A percentile compares a stretch with the other conserved stretches of the same genome.
These are phyloP conservation scores for Cylindrodendrum hubeiense DNA, from an alignment of 2,329 filamentous ascomycete species.

Conservation along the genomic window DNA sequence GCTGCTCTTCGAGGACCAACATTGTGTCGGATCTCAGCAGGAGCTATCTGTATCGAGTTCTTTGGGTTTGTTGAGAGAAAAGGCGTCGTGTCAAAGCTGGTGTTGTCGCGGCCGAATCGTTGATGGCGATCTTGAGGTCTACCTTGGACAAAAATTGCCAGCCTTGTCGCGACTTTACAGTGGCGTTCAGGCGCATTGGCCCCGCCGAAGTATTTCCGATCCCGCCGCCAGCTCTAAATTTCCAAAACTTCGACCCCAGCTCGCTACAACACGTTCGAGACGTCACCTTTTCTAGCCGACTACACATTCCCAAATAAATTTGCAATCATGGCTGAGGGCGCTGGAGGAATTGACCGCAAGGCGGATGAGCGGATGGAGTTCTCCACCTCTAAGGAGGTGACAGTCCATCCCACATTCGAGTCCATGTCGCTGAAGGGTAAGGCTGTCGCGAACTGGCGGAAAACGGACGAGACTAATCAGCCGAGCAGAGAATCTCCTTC, in stretches of 20 bases:
- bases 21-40: slow-evolving; percentile 56
- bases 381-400: slow-evolving; percentile 97
- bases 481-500: slow-evolving; percentile 84
- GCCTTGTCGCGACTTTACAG: slow-evolving; percentile 44
- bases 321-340: slow-evolving; percentile 85
- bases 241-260: slow-evolving; percentile 45
- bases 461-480: slow-evolving; percentile 27
- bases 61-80: neutral
- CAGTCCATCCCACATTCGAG: slow-evolving; percentile 92
- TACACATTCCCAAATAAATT: slow-evolving; percentile 14
- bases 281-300: slow-evolving; percentile 15
- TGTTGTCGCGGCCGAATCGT: neutral
- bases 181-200: slow-evolving; percentile 35
- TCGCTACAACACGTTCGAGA: slow-evolving; percentile 29
- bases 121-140: slow-evolving; percentile 9
- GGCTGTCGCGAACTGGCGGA: slow-evolving; percentile 25
- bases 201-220: slow-evolving; percentile 49
- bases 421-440: slow-evolving; percentile 92
- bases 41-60: neutral
- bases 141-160: slow-evolving; percentile 42
- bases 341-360: slow-evolving; percentile 83
- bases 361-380: slow-evolving; percentile 98
- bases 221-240: slow-evolving; percentile 32
- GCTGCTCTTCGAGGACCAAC: slow-evolving; percentile 93
- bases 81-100: slow-evolving; percentile 1